Evolutionary conservation across 208 protist genomes (phyloP), one percentile per base, ranked within the genome.

Genomic region (Crithidia acanthocephali): DNA sequence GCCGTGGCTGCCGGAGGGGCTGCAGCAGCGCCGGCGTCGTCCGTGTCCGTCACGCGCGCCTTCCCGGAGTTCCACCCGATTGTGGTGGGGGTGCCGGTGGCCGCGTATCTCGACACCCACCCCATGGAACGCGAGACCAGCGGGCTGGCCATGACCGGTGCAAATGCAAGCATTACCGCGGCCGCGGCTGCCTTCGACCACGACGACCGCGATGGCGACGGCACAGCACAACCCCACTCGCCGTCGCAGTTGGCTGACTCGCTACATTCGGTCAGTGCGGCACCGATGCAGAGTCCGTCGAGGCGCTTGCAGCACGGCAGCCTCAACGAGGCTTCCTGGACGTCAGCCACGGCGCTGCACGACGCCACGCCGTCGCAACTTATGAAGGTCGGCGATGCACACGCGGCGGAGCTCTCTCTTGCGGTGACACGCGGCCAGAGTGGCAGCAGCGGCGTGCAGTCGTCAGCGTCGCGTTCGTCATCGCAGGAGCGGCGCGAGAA

Each of bases 21-120:
- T 55, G 50, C 2, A 30, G 5, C 40, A 22, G 42, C 42, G 56
- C 22, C 22, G 20, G 15, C 20, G 33, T 2, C 33, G 15, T 15
- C 23, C 20, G n/a, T 2, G 23, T 44, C 13, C 10, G 6, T 10
- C 44, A 8, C 22, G 11, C 44, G 9, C 23, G 57, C 35, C 5
- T 51, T 53, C 7, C 64, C 72, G 4, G 20, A 16, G 2, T 52
- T 77, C 25, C 64, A 77, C 22, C 72, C 72, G 0, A 27, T 60
- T 2, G 64, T 71, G 32, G 62, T 47, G 13, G 72, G 72, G 0
- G 64, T 77, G 0, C 33, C 72, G 11, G 37, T 72, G 28, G 28
- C 47, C 22, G 72, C 57, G 48, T 67, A 67, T 64, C 48, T 77
- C n/a, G 37, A 55, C 27, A 70, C 44, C 9, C 63, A 71, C 30